Conservation (phyloP, 2,329 filamentous ascomycete genomes). For the Salinomyces thailandicus region DNA sequence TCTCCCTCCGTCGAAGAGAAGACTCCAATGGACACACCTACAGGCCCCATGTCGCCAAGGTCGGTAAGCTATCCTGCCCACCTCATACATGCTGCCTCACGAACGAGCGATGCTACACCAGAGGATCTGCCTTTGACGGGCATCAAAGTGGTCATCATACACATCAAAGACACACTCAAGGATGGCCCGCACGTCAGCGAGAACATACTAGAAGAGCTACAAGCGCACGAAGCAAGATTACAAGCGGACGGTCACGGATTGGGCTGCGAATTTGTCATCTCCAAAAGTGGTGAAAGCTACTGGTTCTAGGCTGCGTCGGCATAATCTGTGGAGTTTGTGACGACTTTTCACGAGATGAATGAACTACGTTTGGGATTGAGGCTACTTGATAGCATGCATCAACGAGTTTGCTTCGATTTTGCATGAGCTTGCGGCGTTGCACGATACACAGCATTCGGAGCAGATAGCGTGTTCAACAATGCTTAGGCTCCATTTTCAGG, state of each 20-base stretch:
- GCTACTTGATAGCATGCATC: no score
- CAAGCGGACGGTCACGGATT: conserved; percentile 45
- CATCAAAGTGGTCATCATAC: conserved; percentile 76
- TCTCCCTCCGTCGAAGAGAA: conserved; percentile 10
- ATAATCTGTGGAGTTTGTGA: no score
- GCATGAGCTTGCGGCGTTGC: no score
- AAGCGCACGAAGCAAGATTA: conserved; percentile 46
- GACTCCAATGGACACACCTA: conserved; percentile 5
- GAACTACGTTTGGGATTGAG: no score
- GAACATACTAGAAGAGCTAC: conserved; percentile 59
- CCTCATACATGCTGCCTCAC: conserved; percentile 1
- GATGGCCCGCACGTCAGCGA: conserved; percentile 58
- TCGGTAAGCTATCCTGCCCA: conserved; percentile 8
- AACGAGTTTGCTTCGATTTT: no score
- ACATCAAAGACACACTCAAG: conserved; percentile 76
- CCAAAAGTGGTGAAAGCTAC: conserved; percentile 52
- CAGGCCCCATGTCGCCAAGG: conserved; percentile 14
- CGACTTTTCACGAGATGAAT: no score
- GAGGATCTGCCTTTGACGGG: conserved; percentile 50
- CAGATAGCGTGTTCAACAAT: no score
- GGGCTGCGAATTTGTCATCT: conserved; percentile 71
- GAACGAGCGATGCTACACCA: conserved; percentile 1
- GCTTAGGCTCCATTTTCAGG: no score
- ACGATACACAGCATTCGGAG: no score
- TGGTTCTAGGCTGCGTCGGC: conserved; percentile 31